Conservation (phyloP, 2,329 filamentous ascomycete species). For the Talaromyces sp. region DNA sequence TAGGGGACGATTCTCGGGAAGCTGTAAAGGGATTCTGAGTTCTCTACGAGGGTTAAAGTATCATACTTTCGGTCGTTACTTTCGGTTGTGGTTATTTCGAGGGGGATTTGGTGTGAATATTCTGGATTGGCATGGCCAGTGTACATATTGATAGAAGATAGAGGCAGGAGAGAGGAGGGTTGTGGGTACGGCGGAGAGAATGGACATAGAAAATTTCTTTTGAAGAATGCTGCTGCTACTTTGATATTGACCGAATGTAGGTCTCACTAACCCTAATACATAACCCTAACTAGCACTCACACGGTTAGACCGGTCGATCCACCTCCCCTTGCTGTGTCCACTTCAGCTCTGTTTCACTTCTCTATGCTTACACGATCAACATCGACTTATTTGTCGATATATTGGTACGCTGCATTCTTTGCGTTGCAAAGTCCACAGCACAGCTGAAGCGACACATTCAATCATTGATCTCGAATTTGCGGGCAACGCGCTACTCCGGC, state of each 20-base stretch:
- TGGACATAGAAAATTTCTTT: not conserved
- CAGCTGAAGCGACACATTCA: not conserved
- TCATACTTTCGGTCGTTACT: not conserved
- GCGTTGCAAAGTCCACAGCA: not conserved
- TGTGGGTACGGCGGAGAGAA: not conserved
- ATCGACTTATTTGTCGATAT: not conserved
- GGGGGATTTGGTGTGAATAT: not conserved
- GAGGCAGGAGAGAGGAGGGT: not conserved
- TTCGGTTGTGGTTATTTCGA: no score
- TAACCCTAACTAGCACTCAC: not conserved
- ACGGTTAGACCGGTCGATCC: not conserved
- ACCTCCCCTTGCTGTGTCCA: not conserved
- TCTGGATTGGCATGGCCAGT: not conserved
- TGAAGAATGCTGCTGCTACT: not conserved
- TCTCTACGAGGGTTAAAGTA: not conserved
- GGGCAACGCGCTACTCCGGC: not conserved
- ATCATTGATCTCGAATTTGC: not conserved
- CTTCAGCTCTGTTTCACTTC: slow-evolving; percentile 1
- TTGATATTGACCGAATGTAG: not conserved
- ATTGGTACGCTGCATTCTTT: no score
- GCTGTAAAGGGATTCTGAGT: not conserved
- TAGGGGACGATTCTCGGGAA: not conserved
- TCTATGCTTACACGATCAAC: no score
- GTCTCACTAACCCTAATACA: not conserved
- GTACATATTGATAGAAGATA: not conserved